Evolutionary conservation across 2,329 filamentous ascomycete species (phyloP), one percentile per base, ranked within the genome.

Genomic region (Ploettnerulaceae sp.): DNA sequence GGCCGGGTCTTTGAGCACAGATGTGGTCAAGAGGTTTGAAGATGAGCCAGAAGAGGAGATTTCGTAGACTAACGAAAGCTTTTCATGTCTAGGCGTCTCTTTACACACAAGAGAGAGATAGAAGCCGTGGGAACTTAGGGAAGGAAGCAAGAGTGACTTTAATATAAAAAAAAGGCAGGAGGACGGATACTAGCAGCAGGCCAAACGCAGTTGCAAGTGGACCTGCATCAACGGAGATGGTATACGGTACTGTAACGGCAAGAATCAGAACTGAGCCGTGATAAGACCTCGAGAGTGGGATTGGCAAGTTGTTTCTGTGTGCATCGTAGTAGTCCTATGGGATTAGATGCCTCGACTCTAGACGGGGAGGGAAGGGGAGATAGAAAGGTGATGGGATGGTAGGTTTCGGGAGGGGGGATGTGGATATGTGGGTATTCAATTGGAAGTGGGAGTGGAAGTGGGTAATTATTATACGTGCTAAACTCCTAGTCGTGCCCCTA

Each of bases 1-100:
- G 39, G 40, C 49, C 35, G n/a, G n/a, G n/a, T n/a, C n/a, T n/a
- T 52, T 41, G 18, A 32, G 50, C 35, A 48, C 43, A 26, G 48
- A 52, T 14, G 44, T 52, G 40, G 39, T 49, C 52, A 54, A n/a
- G n/a, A n/a, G n/a, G n/a, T n/a, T n/a, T 54, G 35, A 43, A 44
- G 43, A 46, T 29, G 24, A 15, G 25, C 25, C 36, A 31, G 25
- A 28, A 11, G 17, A 20, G 24, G 26, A 15, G 15, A 34, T 12
- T 15, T 12, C 21, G 18, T n/a, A 37, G 15, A 14, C 15, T 11
- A n/a, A 17, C 5, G 20, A 41, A 9, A 7, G 14, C 8, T 14
- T 4, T n/a, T 25, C 14, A 22, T 34, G 14, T 33, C 15, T 12
- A 41, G 28, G 44, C 15, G 21, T 20, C 18, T 45, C 25, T 48